Evolutionary conservation across 441 rosid genomes (phyloP).

Genomic region (Erodium texanum): DNA sequence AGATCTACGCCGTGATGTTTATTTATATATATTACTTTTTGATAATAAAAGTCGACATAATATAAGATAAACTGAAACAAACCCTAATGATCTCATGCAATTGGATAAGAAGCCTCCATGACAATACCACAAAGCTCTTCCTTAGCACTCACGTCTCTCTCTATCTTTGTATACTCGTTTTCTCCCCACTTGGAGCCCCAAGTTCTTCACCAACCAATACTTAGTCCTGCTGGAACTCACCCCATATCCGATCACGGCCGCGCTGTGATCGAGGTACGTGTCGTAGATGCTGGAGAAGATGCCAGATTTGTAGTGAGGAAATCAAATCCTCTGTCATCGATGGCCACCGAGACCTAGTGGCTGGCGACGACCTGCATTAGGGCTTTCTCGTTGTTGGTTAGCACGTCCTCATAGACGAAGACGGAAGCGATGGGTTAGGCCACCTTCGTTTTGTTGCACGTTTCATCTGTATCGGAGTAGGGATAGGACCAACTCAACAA

Average conservation of each 20-base stretch:
- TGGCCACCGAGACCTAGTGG: constrained; percentile 76
- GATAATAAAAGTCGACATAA: too few species aligned
- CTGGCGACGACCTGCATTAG: constrained; percentile 58
- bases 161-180: constrained; percentile 70
- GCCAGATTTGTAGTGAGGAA: constrained; percentile 85
- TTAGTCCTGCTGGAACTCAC: constrained; percentile 52
- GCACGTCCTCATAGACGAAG: constrained; percentile 65
- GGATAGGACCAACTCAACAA: too few species aligned
- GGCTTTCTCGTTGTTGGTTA: constrained; percentile 53
- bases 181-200: constrained; percentile 94
- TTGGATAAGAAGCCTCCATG: constrained; percentile 76
- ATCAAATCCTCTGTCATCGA: constrained; percentile 67
- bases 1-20: too few species aligned
- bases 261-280: constrained; percentile 64
- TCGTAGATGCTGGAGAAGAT: constrained; percentile 67
- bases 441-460: constrained; percentile 20
- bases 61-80: too few species aligned
- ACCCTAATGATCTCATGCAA: neutral
- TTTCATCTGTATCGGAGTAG: neutral
- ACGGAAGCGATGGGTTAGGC: constrained; percentile 46
- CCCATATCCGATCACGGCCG: constrained; percentile 71
- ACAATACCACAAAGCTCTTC: constrained; percentile 82
- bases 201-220: constrained; percentile 80
- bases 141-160: constrained; percentile 43
- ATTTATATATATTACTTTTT: too few species aligned